phyloP scores from a whole-genome alignment of 148 eudicot species.

The Fagopyrum esculentum region DNA sequence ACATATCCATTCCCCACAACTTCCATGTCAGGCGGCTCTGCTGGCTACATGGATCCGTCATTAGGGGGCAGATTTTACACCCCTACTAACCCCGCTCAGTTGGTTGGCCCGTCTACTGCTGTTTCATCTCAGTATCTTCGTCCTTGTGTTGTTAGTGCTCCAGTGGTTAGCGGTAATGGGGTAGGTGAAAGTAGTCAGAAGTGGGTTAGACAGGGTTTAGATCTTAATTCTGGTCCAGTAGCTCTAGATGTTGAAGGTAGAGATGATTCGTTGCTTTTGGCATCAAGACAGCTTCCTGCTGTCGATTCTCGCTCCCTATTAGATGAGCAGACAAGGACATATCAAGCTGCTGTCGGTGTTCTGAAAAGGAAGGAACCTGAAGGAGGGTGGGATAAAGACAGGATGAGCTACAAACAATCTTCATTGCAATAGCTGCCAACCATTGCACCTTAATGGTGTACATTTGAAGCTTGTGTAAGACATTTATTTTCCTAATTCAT shows the following conservation, averaged over 20 bases:
- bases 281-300: conserved; percentile 42
- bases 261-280: conserved; percentile 38
- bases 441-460: conserved; percentile 18
- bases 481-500: background rate
- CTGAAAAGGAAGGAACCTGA: conserved; percentile 80
- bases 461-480: conserved; percentile 27
- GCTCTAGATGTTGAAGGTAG: conserved; percentile 44
- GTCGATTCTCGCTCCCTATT: conserved; percentile 34
- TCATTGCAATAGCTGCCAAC: conserved; percentile 45
- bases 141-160: conserved; percentile 45
- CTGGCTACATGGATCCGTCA: conserved; percentile 52
- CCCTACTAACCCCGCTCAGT: conserved; percentile 55
- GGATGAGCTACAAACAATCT: conserved; percentile 49
- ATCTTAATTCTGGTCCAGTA: conserved; percentile 84
- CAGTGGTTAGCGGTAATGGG: conserved; percentile 32
- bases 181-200: conserved; percentile 38
- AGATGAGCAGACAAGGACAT: conserved; percentile 59
- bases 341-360: conserved; percentile 42
- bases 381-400: conserved; percentile 65
- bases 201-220: conserved; percentile 64
- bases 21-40: conserved; percentile 39
- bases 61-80: conserved; percentile 45
- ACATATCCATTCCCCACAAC: conserved; percentile 50
- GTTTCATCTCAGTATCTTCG: conserved; percentile 58
- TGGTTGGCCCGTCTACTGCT: conserved; percentile 48